These are phyloP conservation scores for Pleurotus tuber-regium DNA, from an alignment of 768 basidiomycete species.

Conservation along the genomic window DNA sequence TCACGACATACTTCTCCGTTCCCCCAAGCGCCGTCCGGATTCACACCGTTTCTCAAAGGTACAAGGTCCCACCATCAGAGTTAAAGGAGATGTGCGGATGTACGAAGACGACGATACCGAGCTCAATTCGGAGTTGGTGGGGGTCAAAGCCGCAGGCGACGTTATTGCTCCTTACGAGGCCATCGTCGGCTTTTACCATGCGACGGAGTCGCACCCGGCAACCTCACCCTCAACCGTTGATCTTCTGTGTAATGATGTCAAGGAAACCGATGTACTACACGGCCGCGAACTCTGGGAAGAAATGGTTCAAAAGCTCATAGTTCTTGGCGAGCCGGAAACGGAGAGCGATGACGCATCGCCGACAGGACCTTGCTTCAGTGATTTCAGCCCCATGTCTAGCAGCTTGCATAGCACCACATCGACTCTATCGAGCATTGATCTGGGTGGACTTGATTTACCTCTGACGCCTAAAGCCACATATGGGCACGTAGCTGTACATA, in stretches of 20 bases:
- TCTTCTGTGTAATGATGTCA: not conserved
- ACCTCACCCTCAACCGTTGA: conserved; percentile 10
- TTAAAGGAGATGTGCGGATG: not conserved
- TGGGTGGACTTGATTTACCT: conserved; percentile 41
- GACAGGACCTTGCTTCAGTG: conserved; percentile 11
- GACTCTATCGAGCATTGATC: conserved; percentile 38
- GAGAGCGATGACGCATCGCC: conserved; percentile 17
- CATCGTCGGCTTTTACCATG: conserved; percentile 37
- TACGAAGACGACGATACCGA: conserved; percentile 19
- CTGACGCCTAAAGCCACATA: conserved; percentile 40
- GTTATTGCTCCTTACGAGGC: conserved; percentile 37
- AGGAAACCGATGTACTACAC: not conserved
- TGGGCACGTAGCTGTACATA: conserved; percentile 34
- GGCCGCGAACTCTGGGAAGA: conserved; percentile 3
- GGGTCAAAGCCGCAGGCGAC: conserved; percentile 36
- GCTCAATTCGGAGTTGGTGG: conserved; percentile 39
- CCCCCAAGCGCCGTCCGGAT: too few species aligned
- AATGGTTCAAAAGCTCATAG: conserved; percentile 5
- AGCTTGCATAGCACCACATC: conserved; percentile 31
- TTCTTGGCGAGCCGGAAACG: conserved; percentile 1
- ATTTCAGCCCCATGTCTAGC: conserved; percentile 18
- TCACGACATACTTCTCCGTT: conserved; percentile 31
- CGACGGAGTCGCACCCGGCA: not conserved
- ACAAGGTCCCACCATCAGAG: not conserved
- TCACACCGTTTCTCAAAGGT: too few species aligned